A percentile compares a stretch with the other conserved stretches of the same genome.
Evolutionary conservation across 495 filamentous ascomycete species (phyloP).

Genomic region (Tuber microsphaerosporum): DNA sequence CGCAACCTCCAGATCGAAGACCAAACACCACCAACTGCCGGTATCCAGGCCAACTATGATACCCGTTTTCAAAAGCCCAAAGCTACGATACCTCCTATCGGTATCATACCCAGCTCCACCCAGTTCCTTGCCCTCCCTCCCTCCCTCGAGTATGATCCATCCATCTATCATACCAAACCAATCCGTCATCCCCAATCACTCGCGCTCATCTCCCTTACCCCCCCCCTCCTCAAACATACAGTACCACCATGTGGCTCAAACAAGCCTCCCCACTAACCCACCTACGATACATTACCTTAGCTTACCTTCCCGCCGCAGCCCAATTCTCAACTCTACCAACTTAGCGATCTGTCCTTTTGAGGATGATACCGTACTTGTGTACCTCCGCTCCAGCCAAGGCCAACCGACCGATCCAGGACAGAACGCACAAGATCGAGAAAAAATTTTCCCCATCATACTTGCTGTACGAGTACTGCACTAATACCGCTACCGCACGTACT

Average conservation of each 20-base stretch:
- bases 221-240: too few species aligned
- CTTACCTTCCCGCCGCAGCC: slow-evolving; percentile 2
- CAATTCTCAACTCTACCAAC: background rate
- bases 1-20: background rate
- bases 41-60: too few species aligned
- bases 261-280: background rate
- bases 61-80: too few species aligned
- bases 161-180: background rate
- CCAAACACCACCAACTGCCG: background rate
- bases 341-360: background rate
- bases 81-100: background rate
- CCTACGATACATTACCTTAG: too few species aligned
- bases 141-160: too few species aligned
- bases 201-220: background rate
- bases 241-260: background rate
- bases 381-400: background rate
- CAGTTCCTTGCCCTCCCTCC: too few species aligned
- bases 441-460: background rate
- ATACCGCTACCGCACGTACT: background rate
- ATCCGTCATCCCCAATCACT: background rate
- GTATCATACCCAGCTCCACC: background rate
- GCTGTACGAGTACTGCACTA: background rate
- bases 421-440: slow-evolving; percentile 1
- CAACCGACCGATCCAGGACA: background rate
- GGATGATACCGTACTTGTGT: too few species aligned